A percentile compares a stretch with the other conserved stretches of the same genome.
Conservation (phyloP, 805 yeast species). For the Candida awuae region DNA sequence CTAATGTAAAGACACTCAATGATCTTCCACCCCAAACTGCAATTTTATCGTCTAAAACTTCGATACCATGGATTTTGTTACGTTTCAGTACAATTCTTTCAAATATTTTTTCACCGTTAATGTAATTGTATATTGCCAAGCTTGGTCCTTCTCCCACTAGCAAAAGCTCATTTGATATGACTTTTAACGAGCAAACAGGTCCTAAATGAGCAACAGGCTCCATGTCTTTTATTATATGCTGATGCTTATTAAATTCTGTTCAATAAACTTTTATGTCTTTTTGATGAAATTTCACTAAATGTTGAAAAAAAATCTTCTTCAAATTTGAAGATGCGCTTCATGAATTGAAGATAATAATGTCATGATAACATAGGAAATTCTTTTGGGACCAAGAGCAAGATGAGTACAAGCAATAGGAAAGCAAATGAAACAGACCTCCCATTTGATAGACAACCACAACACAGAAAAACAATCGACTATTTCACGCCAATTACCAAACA, state of each 20-base stretch:
- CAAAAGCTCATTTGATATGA: constrained; percentile 29
- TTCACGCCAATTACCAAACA: constrained; percentile 68
- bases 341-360: too few species aligned
- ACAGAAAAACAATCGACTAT: constrained; percentile 69
- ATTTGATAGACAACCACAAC: constrained; percentile 17
- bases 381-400: not conserved
- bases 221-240: too few species aligned
- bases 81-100: constrained; percentile 46
- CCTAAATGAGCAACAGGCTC: constrained; percentile 39
- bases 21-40: constrained; percentile 68
- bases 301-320: too few species aligned
- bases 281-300: too few species aligned
- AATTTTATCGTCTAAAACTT: constrained; percentile 26
- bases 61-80: constrained; percentile 79
- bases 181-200: constrained; percentile 61
- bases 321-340: too few species aligned
- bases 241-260: too few species aligned
- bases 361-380: not conserved
- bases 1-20: constrained; percentile 35
- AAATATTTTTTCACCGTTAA: constrained; percentile 26
- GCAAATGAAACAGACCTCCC: constrained; percentile 6
- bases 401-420: constrained; percentile 1
- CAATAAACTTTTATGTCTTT: too few species aligned
- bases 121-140: constrained; percentile 46
- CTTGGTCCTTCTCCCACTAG: constrained; percentile 68